Base-by-base conservation (phyloP, 148 eudicot genomes). In the Heliosperma pusillum region DNA sequence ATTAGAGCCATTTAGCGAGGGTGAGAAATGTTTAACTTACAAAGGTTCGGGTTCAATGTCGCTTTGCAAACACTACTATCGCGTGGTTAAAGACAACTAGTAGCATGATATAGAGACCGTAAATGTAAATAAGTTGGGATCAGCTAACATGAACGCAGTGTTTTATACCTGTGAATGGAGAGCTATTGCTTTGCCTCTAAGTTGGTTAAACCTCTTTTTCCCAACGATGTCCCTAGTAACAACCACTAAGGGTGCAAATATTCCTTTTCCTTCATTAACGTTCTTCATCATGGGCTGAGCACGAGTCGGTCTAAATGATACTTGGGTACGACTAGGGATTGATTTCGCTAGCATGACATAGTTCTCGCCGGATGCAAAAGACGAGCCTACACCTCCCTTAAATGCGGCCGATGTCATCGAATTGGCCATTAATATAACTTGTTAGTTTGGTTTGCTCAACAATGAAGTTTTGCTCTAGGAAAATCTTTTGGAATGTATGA, bases 181-280 rank as follows among this genome's bases (percentile, higher is more conserved):
- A 75, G 98, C 97, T 65, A 95, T 95, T 9, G 96, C 98, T 83
- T 95, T 95, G 58, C 98, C 98, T 80, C 97, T 83, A 70, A 95
- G 86, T 87, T 95, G 98, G 75, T 92, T 95, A 82, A 95, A 92
- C 78, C 88, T 70, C 82, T 90, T 95, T 83, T 88, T 92, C 15
- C 98, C 98, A 26, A 95, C 24, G 12, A 95, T 69, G 40, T 92
- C 80, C 22, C 97, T 79, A 1, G 97, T 83, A n/a, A 92, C 53
- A 56, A 95, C 88, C 61, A 95, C 97, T 17, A 85, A 8, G 0
- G 98, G 98, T 20, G 98, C 97, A 75, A 95, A 95, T 2, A 95
- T 19, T 7, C 98, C 98, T 75, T 92, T 95, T 27, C 98, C 98
- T 85, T 92, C 97, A 69, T 95, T 95, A 0, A 89, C 88, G 68